Percentiles rank a stretch among this genome's conserved stretches.
phyloP scores from a whole-genome alignment of 1,139 yeast species.

The Yamadazyma conglobata region DNA sequence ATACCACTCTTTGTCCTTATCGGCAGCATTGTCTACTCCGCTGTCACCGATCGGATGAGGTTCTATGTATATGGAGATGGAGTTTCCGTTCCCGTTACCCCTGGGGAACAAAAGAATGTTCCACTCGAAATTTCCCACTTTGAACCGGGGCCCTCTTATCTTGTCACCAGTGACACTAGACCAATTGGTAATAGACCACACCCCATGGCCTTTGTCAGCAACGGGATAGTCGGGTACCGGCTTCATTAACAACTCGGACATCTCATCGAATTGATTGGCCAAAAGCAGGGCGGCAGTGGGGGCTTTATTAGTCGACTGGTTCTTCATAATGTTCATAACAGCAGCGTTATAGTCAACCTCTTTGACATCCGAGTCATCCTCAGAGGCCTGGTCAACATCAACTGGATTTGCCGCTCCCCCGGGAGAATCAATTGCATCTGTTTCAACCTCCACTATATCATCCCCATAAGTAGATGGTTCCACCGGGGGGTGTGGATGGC shows the following conservation, averaged over 20 bases:
- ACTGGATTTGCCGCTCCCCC: neutral
- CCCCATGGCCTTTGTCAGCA: slow-evolving; percentile 40
- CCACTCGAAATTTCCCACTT: slow-evolving; percentile 71
- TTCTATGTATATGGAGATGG: slow-evolving; percentile 63
- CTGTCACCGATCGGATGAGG: slow-evolving; percentile 46
- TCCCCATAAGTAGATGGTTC: slow-evolving; percentile 2
- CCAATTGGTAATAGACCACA: slow-evolving; percentile 81
- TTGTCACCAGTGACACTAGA: slow-evolving; percentile 44
- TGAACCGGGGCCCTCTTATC: slow-evolving; percentile 53
- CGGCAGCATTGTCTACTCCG: slow-evolving; percentile 31
- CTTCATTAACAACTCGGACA: slow-evolving; percentile 34
- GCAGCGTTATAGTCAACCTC: neutral
- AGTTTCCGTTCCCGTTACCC: slow-evolving; percentile 52
- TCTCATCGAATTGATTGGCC: slow-evolving; percentile 30
- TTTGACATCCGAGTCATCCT: slow-evolving; percentile 1
- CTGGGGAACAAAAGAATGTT: slow-evolving; percentile 73
- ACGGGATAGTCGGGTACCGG: slow-evolving; percentile 45
- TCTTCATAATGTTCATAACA: neutral
- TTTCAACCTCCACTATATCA: slow-evolving; percentile 3
- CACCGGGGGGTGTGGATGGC: too few relatives aligned
- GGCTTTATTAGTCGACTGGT: neutral
- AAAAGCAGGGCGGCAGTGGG: slow-evolving; percentile 16
- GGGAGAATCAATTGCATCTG: slow-evolving; percentile 2
- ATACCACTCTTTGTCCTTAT: slow-evolving; percentile 54
- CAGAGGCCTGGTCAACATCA: neutral